These are phyloP conservation scores for Golubevia sp. DNA, from an alignment of 1,284 basidiomycete species.

Conservation along the genomic window DNA sequence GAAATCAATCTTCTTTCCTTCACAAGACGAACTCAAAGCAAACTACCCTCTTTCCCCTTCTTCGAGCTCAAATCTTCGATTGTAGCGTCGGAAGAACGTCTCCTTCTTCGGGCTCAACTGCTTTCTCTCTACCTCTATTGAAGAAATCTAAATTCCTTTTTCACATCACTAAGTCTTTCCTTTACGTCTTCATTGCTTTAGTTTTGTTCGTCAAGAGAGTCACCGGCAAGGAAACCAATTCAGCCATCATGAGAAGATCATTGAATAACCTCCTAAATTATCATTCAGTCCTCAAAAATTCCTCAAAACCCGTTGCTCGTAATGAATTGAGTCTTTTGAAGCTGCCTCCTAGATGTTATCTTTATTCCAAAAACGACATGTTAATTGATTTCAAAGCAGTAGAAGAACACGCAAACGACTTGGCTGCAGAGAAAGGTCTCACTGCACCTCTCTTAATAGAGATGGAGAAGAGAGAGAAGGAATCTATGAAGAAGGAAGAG, in stretches of 20 bases:
- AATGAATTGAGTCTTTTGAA: background rate
- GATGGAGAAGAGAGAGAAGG: conserved; percentile 12
- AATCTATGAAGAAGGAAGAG: no score
- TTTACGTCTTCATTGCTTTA: no score
- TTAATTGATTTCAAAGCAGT: conserved; percentile 38
- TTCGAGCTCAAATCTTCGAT: no score
- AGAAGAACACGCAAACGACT: conserved; percentile 34
- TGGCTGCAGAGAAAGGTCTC: conserved; percentile 3
- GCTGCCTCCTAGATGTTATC: conserved; percentile 37
- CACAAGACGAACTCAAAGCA: background rate
- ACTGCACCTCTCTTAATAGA: conserved; percentile 10
- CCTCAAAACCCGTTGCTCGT: no score
- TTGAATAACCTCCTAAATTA: no score
- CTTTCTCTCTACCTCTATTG: conserved; percentile 39
- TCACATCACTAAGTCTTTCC: no score
- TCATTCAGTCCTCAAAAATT: no score
- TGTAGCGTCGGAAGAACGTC: no score
- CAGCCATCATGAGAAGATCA: no score
- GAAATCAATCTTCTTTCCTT: conserved; percentile 29
- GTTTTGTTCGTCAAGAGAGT: no score
- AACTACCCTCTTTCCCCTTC: no score
- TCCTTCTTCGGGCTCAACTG: conserved; percentile 14
- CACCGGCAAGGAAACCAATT: no score
- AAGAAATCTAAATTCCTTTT: conserved; percentile 3
- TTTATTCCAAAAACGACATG: conserved; percentile 39